Base-by-base conservation (phyloP, 2,329 filamentous ascomycete genomes). In the Ceratocystiopsis sp. region DNA sequence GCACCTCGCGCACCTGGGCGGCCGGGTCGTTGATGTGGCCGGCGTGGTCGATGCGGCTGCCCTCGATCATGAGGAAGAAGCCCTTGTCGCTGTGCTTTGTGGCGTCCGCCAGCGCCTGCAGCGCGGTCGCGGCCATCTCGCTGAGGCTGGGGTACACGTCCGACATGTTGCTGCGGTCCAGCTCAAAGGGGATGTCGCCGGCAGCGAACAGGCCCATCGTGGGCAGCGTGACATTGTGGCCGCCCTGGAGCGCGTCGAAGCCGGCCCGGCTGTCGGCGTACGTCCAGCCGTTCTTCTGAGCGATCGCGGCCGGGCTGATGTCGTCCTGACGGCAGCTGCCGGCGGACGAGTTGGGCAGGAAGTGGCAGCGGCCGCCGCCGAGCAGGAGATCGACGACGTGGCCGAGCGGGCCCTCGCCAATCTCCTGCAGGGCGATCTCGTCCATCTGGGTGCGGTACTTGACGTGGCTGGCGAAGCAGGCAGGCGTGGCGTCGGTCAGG, bases 11-110 rank as follows among this genome's bases (percentile, higher is more conserved):
- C 12, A 89, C 84, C 55, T 91, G 84, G 1, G 84, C 81, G 11
- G 80, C 83, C 0, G 84, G 83, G 53, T 91, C 84, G 52, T 91
- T 91, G 49, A 73, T 74, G 57, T 91, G 84, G 8, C 86, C 91
- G 4, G 91, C 89, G 57, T 98, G 91, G 55, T 98, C 91, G 53
- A 98, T 96, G 37, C 91, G 73, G 53, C 84, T 93, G 5, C 87
- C 91, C 61, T 98, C 91, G 48, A 98, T 93, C 89, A 98, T 94
- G 53, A 98, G 68, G 63, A 98, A 98, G 68, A 96, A 98, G 5
- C 91, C 91, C 60, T 93, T 78, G 37, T 96, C 85, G 48, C 75
- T 85, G 55, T 87, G 69, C 55, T 74, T 69, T 0, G 91, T 95
- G 0, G 87, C 91, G 46, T 78, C 76, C 48, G 81, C 80, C 19